Conservation (phyloP, 228 moss, liverwort and hornwort genomes). For the Sphagnum fallax region DNA sequence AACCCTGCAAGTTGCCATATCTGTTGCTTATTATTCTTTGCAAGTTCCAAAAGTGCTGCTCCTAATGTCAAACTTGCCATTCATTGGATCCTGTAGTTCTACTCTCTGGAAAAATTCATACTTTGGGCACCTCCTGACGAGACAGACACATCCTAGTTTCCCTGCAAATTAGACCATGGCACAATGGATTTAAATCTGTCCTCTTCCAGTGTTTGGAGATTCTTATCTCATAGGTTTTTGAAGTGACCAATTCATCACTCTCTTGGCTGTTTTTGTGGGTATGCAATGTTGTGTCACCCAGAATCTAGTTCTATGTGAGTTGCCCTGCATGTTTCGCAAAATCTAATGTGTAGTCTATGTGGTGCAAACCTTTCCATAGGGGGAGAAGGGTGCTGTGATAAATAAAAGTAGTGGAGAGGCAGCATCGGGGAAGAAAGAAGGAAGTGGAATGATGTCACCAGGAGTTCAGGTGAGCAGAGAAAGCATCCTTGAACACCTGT, state of each 20-base stretch:
- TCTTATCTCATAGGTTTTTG: not conserved
- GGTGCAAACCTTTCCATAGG: constrained; percentile 12
- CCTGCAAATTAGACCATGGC: no score
- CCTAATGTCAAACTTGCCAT: no score
- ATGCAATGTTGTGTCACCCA: not conserved
- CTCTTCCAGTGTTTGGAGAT: not conserved
- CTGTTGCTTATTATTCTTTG: not conserved
- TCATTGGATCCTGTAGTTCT: no score
- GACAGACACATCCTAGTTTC: no score
- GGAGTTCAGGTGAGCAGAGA: constrained; percentile 46
- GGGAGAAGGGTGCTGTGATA: constrained; percentile 63
- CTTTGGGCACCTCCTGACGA: no score
- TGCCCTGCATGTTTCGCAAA: not conserved
- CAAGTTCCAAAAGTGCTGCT: no score
- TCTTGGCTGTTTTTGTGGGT: not conserved
- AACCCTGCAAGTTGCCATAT: not conserved
- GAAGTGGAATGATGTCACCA: constrained; percentile 56
- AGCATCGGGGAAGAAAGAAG: constrained; percentile 74
- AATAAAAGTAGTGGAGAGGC: constrained; percentile 76
- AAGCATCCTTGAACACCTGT: not conserved
- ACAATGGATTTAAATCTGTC: no score
- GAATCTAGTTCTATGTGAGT: not conserved
- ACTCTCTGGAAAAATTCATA: no score
- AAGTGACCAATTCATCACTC: not conserved
- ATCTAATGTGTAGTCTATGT: not conserved